Conservation (phyloP, 495 filamentous ascomycete genomes). For the Tetracladium setigerum region DNA sequence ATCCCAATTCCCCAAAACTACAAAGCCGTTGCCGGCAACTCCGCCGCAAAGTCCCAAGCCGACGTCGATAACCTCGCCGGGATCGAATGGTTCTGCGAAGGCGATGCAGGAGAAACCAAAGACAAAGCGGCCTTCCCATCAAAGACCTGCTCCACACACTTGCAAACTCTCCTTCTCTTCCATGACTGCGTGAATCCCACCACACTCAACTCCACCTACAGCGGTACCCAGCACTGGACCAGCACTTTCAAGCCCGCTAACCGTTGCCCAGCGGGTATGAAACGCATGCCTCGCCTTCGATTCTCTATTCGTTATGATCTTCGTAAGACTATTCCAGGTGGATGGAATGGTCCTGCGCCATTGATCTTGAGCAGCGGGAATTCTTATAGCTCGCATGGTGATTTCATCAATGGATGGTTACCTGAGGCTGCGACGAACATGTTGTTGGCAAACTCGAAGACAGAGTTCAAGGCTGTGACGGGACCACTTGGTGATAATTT, state of each 20-base stretch:
- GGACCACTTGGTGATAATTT: no score
- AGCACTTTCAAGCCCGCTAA: constrained; percentile 2
- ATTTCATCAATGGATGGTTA: constrained; percentile 26
- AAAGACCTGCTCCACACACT: constrained; percentile 44
- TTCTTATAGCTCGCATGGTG: constrained; percentile 15
- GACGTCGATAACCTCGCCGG: constrained; percentile 7
- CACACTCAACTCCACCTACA: constrained; percentile 20
- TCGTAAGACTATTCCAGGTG: constrained; percentile 18
- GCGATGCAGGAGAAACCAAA: neutral
- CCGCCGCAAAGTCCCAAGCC: constrained; percentile 10
- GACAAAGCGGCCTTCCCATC: constrained; percentile 20
- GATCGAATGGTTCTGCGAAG: constrained; percentile 23
- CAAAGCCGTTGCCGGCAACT: constrained; percentile 21
- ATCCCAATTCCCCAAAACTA: constrained; percentile 22
- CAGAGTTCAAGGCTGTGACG: no score
- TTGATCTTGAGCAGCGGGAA: constrained; percentile 20
- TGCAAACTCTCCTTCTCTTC: constrained; percentile 41
- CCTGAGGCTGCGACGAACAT: constrained; percentile 19
- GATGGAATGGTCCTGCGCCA: constrained; percentile 23
- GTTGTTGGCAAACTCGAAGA: no score
- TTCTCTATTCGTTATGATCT: constrained; percentile 27
- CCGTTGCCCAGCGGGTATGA: constrained; percentile 20
- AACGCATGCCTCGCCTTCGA: constrained; percentile 23
- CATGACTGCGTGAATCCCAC: constrained; percentile 23
- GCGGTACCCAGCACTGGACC: neutral